Base-by-base conservation (phyloP, 805 yeast species). In the Komagataella pseudopastoris region DNA sequence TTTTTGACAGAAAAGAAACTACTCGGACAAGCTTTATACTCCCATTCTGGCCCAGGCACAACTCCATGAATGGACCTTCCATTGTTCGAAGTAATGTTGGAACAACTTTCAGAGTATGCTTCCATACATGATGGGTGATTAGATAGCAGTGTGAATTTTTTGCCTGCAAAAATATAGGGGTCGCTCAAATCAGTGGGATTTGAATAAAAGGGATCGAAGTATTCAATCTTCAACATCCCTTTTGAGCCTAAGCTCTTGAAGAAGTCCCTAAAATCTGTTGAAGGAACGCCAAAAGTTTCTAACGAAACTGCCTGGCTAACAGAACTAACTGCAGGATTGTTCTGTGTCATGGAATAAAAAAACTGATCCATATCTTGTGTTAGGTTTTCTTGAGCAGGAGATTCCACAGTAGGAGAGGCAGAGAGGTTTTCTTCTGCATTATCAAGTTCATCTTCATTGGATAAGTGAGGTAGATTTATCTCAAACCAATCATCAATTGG, bases 131-230 rank as follows among this genome's bases (percentile, higher is more conserved):
- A 52, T 6, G 66, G 43, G 51, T 74, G 68, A 2, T 63, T 57
- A 0, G 80, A 75, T 10, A 65, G 62, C 1, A 85, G 63, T 1
- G 65, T 67, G 54, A 81, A 80, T 56, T 75, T 78, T 54, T 74
- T 78, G 5, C 89, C 90, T 1, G 90, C 90, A 64, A 79, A 82
- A 0, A 77, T 64, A 51, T 83, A 75, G 0, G 91, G 82, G 8
- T 64, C 63, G 5, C 63, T 58, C 1, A 75, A 66, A 56, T 87
- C 90, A 1, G 63, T 58, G 0, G 69, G 57, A 14, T 74, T 71
- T 23, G 81, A 74, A 57, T 79, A 90, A 56, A 66, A 79, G 0
- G 96, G 95, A 55, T 78, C 84, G 1, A 58, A 52, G 59, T 84
- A 83, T 12, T 79, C 73, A 12, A 78, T 64, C 55, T 75, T 71